Percentiles rank a stretch among this genome's conserved stretches.
Conservation (phyloP, 2,329 filamentous ascomycete species). For the Fusarium xyrophilum region DNA sequence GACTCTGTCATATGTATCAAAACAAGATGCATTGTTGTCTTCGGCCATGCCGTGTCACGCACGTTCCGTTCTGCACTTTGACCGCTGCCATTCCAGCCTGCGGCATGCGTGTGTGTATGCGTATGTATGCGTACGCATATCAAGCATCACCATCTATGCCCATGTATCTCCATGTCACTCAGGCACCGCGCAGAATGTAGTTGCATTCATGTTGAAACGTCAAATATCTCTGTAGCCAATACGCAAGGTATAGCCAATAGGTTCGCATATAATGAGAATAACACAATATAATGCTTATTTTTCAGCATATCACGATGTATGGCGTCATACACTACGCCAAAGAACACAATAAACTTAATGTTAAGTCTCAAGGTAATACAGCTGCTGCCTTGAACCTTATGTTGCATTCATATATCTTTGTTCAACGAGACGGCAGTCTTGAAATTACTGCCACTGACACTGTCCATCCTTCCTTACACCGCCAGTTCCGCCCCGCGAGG, state of each 20-base stretch:
- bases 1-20: background rate
- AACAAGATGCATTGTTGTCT: background rate
- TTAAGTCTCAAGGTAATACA: too few relatives aligned
- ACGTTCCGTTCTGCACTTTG: background rate
- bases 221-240: too few relatives aligned
- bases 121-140: background rate
- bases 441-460: constrained; percentile 27
- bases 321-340: too few relatives aligned
- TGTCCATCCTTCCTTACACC: constrained; percentile 34
- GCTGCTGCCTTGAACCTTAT: too few relatives aligned
- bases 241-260: too few relatives aligned
- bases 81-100: constrained; percentile 4
- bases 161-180: constrained; percentile 4
- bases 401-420: constrained; percentile 7
- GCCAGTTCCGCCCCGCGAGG: constrained; percentile 40
- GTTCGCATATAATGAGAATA: too few relatives aligned
- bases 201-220: constrained; percentile 1
- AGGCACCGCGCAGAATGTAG: background rate
- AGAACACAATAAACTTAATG: too few relatives aligned
- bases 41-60: background rate
- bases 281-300: too few relatives aligned
- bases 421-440: constrained; percentile 25
- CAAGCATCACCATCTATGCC: background rate
- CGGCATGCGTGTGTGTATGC: background rate
- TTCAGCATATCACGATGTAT: too few relatives aligned